Evolutionary conservation across 2,329 filamentous ascomycete species (phyloP).

Genomic region (Scytalidium lignicola): DNA sequence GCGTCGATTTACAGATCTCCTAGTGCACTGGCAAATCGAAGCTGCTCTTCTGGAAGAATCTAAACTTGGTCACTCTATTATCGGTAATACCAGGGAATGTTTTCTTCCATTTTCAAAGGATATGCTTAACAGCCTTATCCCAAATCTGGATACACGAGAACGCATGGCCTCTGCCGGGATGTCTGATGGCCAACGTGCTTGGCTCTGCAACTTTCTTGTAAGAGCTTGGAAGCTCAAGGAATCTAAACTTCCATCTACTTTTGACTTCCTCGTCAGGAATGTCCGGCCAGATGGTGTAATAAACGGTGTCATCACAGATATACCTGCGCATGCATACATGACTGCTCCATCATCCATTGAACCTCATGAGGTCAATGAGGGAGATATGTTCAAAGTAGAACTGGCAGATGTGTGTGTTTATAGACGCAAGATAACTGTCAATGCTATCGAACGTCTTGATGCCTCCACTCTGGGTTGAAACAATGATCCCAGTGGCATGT

Average conservation of each 20-base stretch:
- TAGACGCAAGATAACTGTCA: constrained; percentile 39
- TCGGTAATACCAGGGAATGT: constrained; percentile 24
- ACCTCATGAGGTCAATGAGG: constrained; percentile 36
- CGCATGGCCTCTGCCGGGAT: constrained; percentile 12
- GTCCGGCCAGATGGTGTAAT: constrained; percentile 28
- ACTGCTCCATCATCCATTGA: constrained; percentile 7
- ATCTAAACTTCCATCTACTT: constrained; percentile 39
- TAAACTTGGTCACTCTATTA: constrained; percentile 29
- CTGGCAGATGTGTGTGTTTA: constrained; percentile 50
- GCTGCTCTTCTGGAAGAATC: constrained; percentile 46
- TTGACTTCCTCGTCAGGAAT: constrained; percentile 42
- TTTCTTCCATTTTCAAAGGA: constrained; percentile 26
- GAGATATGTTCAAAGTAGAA: constrained; percentile 52
- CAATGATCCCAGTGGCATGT: too few relatives aligned
- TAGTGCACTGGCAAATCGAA: constrained; percentile 64
- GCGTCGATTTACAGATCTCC: constrained; percentile 57
- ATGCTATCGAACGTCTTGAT: constrained; percentile 29
- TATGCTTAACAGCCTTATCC: constrained; percentile 21
- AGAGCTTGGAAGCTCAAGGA: constrained; percentile 54
- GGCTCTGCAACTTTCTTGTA: constrained; percentile 55
- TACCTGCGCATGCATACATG: constrained; percentile 12
- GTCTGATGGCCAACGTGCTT: constrained; percentile 36
- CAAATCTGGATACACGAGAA: constrained; percentile 22
- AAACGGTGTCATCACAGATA: constrained; percentile 24
- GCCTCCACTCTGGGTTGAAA: background rate